phyloP scores from a whole-genome alignment of 2,329 filamentous ascomycete genomes.

The Aspergillus phoenicis region DNA sequence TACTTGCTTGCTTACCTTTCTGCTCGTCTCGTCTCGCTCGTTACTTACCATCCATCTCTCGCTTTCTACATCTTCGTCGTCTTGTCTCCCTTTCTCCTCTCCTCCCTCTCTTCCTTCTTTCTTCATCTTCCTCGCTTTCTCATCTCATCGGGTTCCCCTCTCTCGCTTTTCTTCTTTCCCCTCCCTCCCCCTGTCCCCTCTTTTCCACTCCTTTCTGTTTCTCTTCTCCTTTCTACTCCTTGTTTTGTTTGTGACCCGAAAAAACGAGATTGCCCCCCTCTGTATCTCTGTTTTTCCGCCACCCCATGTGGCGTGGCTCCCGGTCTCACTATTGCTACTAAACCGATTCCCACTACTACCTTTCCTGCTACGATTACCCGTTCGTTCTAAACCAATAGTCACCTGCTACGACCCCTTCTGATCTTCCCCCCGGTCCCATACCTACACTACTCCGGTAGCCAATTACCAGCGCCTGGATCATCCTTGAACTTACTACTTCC shows the following conservation, averaged over 20 bases:
- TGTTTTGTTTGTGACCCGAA: not conserved
- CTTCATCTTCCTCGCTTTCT: constrained; percentile 16
- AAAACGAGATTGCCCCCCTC: not conserved
- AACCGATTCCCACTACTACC: constrained; percentile 6
- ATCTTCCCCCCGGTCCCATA: constrained; percentile 8
- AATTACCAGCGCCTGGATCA: not conserved
- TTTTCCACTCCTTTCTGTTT: constrained; percentile 15
- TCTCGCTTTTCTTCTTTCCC: constrained; percentile 19
- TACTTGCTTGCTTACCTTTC: not conserved
- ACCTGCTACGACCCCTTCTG: constrained; percentile 8
- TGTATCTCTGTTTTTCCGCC: constrained; percentile 8
- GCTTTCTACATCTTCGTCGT: constrained; percentile 2
- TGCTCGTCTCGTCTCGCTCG: constrained; percentile 1
- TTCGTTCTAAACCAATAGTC: constrained; percentile 22
- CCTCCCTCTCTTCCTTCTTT: constrained; percentile 16
- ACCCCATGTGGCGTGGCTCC: constrained; percentile 21
- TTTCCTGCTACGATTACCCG: constrained; percentile 15
- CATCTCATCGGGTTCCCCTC: not conserved
- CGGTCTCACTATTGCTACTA: constrained; percentile 15
- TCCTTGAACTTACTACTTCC: not conserved
- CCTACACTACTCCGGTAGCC: not conserved
- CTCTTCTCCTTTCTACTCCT: constrained; percentile 9
- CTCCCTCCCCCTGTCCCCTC: constrained; percentile 15
- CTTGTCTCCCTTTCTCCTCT: not conserved
- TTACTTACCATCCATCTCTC: not conserved